Conservation (phyloP, 2,329 filamentous ascomycete species). For the Penicillium hesseltinei region DNA sequence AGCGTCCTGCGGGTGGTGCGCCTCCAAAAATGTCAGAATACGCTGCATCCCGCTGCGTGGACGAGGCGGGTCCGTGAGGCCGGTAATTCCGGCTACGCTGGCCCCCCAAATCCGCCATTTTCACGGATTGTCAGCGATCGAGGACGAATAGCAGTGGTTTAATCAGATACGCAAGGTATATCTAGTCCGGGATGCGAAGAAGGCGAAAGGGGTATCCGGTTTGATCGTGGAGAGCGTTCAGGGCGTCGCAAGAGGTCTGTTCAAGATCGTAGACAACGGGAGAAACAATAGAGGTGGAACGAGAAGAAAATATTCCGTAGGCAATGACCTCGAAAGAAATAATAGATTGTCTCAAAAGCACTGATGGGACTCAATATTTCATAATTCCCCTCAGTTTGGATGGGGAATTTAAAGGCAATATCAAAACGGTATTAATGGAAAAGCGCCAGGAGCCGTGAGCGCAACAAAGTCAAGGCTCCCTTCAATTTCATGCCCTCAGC, state of each 20-base stretch:
- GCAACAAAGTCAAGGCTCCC: constrained; percentile 41
- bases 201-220: constrained; percentile 23
- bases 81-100: constrained; percentile 62
- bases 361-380: constrained; percentile 26
- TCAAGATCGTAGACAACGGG: constrained; percentile 33
- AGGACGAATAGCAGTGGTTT: neutral
- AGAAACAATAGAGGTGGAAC: constrained; percentile 20
- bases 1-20: constrained; percentile 80
- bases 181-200: constrained; percentile 7
- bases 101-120: constrained; percentile 63
- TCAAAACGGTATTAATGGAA: constrained; percentile 26
- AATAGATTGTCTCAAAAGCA: constrained; percentile 17
- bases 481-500: constrained; percentile 42
- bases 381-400: constrained; percentile 30
- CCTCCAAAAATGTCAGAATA: constrained; percentile 95
- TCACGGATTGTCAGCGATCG: constrained; percentile 12
- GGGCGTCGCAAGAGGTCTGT: constrained; percentile 34
- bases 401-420: constrained; percentile 18
- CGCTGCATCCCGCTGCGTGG: constrained; percentile 80
- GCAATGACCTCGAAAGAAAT: constrained; percentile 18
- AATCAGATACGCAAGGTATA: constrained; percentile 5
- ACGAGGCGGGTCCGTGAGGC: constrained; percentile 54
- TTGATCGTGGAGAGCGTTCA: constrained; percentile 36
- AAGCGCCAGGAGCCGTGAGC: constrained; percentile 43
- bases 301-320: constrained; percentile 12